These are phyloP conservation scores for Apostasia ramifera DNA, from an alignment of 106 monocot genomes.

Conservation along the genomic window DNA sequence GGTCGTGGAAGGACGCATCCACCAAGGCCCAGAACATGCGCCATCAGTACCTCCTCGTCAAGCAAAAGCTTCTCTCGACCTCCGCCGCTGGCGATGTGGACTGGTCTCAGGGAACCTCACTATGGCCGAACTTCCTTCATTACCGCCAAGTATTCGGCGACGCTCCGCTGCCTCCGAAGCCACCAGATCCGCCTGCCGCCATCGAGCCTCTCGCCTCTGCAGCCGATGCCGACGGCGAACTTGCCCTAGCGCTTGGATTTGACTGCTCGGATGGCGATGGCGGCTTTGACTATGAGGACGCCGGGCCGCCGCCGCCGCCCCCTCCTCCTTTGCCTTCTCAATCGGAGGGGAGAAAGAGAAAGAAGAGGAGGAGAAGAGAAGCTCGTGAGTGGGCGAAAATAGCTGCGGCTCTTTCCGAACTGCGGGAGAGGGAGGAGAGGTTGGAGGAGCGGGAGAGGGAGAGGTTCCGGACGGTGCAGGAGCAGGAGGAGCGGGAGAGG, in stretches of 20 bases:
- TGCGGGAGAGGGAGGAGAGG: conserved; percentile 13
- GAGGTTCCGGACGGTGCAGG: conserved; percentile 1
- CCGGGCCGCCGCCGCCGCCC: not conserved
- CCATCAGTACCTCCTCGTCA: conserved; percentile 71
- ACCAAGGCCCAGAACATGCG: conserved; percentile 79
- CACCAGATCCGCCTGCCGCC: not conserved
- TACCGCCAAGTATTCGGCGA: conserved; percentile 58
- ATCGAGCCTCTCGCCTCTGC: not conserved
- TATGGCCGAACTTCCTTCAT: conserved; percentile 62
- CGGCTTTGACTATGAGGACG: not conserved
- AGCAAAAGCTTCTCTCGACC: conserved; percentile 37
- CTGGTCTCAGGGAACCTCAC: conserved; percentile 29
- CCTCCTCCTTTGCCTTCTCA: not conserved
- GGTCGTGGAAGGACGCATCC: conserved; percentile 70
- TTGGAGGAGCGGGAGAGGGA: conserved; percentile 3
- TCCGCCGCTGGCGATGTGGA: not conserved
- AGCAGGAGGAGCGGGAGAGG: conserved; percentile 1
- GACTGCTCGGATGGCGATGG: conserved; percentile 3
- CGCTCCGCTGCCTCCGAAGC: conserved; percentile 22
- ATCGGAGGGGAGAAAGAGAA: conserved; percentile 6
- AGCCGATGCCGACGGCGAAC: conserved; percentile 5
- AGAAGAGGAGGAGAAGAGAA: conserved; percentile 26
- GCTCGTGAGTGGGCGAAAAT: conserved; percentile 6
- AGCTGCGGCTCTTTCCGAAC: conserved; percentile 7
- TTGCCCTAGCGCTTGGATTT: conserved; percentile 14